Percentiles rank a stretch among this genome's conserved stretches.
phyloP scores from a whole-genome alignment of 495 filamentous ascomycete species.

The Lepraria neglecta region DNA sequence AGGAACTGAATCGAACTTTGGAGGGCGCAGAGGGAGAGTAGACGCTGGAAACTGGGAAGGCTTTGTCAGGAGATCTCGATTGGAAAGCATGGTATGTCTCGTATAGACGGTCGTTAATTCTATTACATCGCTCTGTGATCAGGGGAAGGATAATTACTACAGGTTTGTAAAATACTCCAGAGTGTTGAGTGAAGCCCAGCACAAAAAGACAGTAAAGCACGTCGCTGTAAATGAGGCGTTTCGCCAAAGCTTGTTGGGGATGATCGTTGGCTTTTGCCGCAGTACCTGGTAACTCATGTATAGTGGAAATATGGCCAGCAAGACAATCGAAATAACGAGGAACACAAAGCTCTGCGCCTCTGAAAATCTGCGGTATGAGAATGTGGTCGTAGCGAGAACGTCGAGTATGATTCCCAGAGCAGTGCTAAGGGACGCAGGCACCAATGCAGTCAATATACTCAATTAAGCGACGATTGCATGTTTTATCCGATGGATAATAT shows the following conservation, averaged over 20 bases:
- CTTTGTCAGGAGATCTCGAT: not conserved
- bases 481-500: not conserved
- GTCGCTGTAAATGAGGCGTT: constrained; percentile 44
- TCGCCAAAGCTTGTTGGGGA: constrained; percentile 45
- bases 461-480: constrained; percentile 29
- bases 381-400: constrained; percentile 39
- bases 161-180: constrained; percentile 46
- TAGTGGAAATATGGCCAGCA: constrained; percentile 42
- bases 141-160: constrained; percentile 26
- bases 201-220: constrained; percentile 48
- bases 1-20: constrained; percentile 36
- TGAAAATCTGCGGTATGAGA: constrained; percentile 22
- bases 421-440: constrained; percentile 32
- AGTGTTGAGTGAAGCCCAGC: constrained; percentile 46
- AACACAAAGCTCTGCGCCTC: constrained; percentile 31
- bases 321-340: constrained; percentile 36
- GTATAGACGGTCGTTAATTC: too few species aligned
- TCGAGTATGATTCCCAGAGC: constrained; percentile 40
- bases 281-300: not conserved
- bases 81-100: not conserved
- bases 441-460: constrained; percentile 47
- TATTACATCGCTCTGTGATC: not conserved
- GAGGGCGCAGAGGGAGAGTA: constrained; percentile 39
- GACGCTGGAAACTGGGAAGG: constrained; percentile 39
- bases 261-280: not conserved